Conservation (phyloP, 306 rosid genomes). For the peach (Prunus persica) region DNA sequence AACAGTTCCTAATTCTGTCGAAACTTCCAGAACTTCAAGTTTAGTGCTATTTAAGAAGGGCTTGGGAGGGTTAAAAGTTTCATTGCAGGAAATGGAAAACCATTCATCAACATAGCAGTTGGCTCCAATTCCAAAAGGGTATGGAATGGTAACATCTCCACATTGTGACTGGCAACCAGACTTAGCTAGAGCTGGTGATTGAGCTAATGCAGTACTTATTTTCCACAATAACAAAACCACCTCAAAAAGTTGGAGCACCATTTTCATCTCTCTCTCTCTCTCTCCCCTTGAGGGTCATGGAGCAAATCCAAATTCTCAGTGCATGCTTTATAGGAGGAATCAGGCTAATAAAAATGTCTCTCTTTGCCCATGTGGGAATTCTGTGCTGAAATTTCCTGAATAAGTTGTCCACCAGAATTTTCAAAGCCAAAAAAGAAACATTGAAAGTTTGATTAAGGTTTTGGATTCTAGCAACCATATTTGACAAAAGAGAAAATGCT, state of each 20-base stretch:
- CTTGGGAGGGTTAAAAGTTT: background rate
- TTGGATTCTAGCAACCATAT: background rate
- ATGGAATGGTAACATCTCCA: background rate
- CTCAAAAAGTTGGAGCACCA: background rate
- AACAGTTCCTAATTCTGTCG: background rate
- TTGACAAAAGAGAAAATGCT: background rate
- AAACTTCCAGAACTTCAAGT: background rate
- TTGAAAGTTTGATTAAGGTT: background rate
- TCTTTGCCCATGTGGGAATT: background rate
- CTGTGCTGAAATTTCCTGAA: background rate
- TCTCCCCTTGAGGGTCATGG: background rate
- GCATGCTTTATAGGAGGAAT: background rate
- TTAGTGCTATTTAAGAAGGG: background rate
- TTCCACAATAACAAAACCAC: background rate
- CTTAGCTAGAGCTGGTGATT: background rate
- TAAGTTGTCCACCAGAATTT: background rate
- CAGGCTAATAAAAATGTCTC: background rate
- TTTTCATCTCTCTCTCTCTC: background rate
- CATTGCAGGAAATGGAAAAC: constrained; percentile 6
- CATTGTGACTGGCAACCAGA: background rate
- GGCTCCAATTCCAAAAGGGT: background rate
- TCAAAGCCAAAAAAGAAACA: background rate
- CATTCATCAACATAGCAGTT: constrained; percentile 5
- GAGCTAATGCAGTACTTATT: background rate
- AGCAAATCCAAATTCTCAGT: background rate